A percentile compares a stretch with the other conserved stretches of the same genome.
Evolutionary conservation across 1,139 yeast genomes (phyloP).

Genomic region (Diutina ranongensis): DNA sequence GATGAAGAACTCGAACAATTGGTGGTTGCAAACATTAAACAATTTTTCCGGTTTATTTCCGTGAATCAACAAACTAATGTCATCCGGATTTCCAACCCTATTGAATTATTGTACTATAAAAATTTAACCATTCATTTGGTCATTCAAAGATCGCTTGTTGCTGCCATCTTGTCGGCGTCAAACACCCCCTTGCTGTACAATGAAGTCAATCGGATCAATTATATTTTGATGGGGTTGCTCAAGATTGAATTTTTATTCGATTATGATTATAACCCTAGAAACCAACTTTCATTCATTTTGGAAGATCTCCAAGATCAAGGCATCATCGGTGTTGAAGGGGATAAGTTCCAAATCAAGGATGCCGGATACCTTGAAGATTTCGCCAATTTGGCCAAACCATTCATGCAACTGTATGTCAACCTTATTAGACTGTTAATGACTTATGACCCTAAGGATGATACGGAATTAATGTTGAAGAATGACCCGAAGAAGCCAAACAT

Average conservation of each 20-base stretch:
- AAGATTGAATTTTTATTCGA: constrained; percentile 37
- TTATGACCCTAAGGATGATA: constrained; percentile 1
- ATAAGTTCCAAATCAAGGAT: constrained; percentile 17
- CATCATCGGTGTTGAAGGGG: constrained; percentile 10
- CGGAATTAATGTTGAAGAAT: neutral
- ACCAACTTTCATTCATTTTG: constrained; percentile 21
- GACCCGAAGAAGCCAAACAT: constrained; percentile 2
- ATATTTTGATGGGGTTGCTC: constrained; percentile 28
- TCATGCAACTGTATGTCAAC: constrained; percentile 13
- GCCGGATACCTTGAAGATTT: constrained; percentile 16
- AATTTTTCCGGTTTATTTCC: constrained; percentile 24
- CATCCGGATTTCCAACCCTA: constrained; percentile 22
- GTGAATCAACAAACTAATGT: constrained; percentile 19
- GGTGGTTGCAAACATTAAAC: constrained; percentile 19
- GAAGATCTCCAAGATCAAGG: constrained; percentile 15
- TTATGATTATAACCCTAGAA: constrained; percentile 24
- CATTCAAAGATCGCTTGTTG: constrained; percentile 25
- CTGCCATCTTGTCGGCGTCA: constrained; percentile 18
- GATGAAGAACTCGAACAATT: constrained; percentile 13
- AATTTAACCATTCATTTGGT: constrained; percentile 31
- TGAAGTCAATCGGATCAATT: constrained; percentile 19
- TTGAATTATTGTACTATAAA: constrained; percentile 35
- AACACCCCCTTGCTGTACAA: constrained; percentile 11
- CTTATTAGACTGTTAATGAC: constrained; percentile 4
- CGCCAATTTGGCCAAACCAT: constrained; percentile 26